Evolutionary conservation across 306 rosid species (phyloP), one percentile per base, ranked within the genome.

Genomic region (Dicorynia guianensis): DNA sequence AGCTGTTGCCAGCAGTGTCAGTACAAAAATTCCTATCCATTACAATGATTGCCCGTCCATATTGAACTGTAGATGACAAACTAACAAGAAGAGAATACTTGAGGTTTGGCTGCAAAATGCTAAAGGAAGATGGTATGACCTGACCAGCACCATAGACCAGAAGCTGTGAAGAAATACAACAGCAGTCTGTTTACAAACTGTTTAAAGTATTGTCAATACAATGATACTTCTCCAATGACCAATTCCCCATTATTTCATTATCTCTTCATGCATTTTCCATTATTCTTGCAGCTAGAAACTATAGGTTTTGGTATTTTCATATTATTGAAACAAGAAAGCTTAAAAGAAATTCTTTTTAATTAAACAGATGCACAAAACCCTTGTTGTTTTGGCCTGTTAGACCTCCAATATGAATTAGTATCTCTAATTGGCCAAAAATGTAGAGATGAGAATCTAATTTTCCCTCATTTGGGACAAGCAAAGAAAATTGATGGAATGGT

Each of bases 71-170:
- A 4, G 97, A 39, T 20, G 91, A 76, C 70, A 94, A 83, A 73
- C 85, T 82, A 76, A 94, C 87, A 18, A 75, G 67, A 67, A 94
- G 84, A 63, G 96, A 89, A 79, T 88, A 94, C 78, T 43, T 49
- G 62, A 91, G 86, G 83, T 84, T 81, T 73, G 86, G 94, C 87
- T 84, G 78, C 70, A 94, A 79, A 83, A 76, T 71, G 33, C 62
- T 90, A 57, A 94, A 75, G 34, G 98, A 88, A 75, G 91, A 84
- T 72, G 98, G 97, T 69, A 94, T 80, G 68, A 91, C 97, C 72
- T 85, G 80, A 74, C 97, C 98, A 48, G 91, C 89, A 71, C 97
- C 98, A 84, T 91, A 94, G 43, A 94, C 98, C 66, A 91, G 85
- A 81, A 94, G 88, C 98, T 94, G 93, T 6, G 76, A 42, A 61